Conservation (phyloP, 2,329 filamentous ascomycete species). For the Triangularia setosa region DNA sequence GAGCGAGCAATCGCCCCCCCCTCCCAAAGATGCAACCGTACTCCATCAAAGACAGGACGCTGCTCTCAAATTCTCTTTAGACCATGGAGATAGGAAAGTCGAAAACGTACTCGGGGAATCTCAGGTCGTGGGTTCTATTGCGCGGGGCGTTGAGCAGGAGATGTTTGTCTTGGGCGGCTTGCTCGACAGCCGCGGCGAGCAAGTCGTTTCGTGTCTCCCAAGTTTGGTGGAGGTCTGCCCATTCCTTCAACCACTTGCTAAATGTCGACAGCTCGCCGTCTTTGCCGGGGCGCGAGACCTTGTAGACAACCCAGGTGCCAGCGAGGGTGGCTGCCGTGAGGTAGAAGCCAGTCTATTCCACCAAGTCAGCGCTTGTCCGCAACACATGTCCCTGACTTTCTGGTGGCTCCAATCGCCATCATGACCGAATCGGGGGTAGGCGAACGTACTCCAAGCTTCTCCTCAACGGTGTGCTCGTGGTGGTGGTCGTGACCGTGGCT, state of each 20-base stretch:
- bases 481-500: conserved; percentile 44
- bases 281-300: conserved; percentile 44
- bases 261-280: conserved; percentile 49
- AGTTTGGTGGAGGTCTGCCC: conserved; percentile 44
- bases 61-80: not conserved
- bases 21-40: not conserved
- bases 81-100: not conserved
- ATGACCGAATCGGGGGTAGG: not conserved
- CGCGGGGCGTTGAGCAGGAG: conserved; percentile 46
- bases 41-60: not conserved
- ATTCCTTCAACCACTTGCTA: conserved; percentile 44
- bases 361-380: conserved; percentile 9
- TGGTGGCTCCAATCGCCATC: not conserved
- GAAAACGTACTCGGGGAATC: conserved; percentile 53
- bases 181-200: conserved; percentile 49
- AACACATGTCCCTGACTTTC: not conserved
- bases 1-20: not conserved
- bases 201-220: conserved; percentile 52
- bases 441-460: conserved; percentile 54
- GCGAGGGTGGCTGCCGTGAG: conserved; percentile 44
- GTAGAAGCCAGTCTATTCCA: conserved; percentile 45
- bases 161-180: conserved; percentile 56
- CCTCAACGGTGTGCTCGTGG: conserved; percentile 41
- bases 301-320: conserved; percentile 43
- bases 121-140: conserved; percentile 48